Conservation (phyloP, 179 eudicot species). For the Amaranthus tricolor region DNA sequence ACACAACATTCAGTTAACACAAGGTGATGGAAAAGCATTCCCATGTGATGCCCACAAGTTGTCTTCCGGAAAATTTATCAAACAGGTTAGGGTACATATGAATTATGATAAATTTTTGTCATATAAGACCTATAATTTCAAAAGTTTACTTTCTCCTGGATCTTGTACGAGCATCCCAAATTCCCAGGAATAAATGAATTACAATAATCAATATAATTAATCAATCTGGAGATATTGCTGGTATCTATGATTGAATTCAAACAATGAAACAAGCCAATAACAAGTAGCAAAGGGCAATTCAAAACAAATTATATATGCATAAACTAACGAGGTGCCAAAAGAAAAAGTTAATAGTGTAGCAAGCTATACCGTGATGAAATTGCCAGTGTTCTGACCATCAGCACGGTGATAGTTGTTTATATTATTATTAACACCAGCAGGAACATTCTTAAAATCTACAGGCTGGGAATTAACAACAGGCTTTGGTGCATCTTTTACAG, state of each 20-base stretch:
- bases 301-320: not conserved
- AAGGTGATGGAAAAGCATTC: too few relatives aligned
- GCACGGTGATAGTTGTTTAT: conserved; percentile 61
- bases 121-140: not conserved
- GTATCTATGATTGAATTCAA: conserved; percentile 5
- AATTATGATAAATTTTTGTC: not conserved
- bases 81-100: too few relatives aligned
- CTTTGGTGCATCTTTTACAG: conserved; percentile 35
- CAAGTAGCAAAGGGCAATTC: not conserved
- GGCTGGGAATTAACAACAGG: conserved; percentile 35
- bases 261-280: not conserved
- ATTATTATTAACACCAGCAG: conserved; percentile 60
- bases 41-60: too few relatives aligned
- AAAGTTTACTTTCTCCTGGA: too few relatives aligned
- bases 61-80: too few relatives aligned
- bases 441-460: conserved; percentile 49
- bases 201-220: not conserved
- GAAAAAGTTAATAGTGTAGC: not conserved
- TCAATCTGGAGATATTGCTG: not conserved
- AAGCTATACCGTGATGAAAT: conserved; percentile 59
- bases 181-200: not conserved
- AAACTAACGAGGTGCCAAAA: not conserved
- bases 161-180: not conserved
- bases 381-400: conserved; percentile 73
- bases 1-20: too few relatives aligned